Evolutionary conservation across 495 filamentous ascomycete species (phyloP).

Genomic region (Xylaria curta): DNA sequence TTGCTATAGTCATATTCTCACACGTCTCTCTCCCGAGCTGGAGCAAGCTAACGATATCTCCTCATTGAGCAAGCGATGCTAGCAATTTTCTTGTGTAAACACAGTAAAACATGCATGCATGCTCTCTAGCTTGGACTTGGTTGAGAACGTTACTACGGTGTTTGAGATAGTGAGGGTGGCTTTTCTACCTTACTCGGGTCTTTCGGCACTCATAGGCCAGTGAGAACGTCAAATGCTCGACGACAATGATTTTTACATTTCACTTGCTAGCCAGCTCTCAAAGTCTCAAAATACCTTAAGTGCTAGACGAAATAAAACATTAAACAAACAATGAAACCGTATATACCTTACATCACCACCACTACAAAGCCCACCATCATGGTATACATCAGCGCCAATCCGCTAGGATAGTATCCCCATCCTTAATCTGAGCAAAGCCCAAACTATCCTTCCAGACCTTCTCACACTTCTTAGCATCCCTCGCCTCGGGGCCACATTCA

Average conservation of each 20-base stretch:
- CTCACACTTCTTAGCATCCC: constrained; percentile 44
- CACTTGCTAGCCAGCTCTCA: background rate
- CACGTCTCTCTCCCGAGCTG: background rate
- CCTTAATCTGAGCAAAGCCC: constrained; percentile 41
- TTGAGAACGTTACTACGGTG: background rate
- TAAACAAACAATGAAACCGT: background rate
- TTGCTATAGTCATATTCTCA: background rate
- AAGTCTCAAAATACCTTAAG: background rate
- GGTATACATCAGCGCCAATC: constrained; percentile 39
- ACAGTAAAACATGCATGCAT: background rate
- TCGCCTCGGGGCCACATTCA: constrained; percentile 41
- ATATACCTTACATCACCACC: background rate
- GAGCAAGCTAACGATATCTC: background rate
- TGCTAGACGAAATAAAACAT: background rate
- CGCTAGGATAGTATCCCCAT: constrained; percentile 45
- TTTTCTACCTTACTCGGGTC: too few species aligned
- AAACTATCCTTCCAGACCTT: constrained; percentile 45
- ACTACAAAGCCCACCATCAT: background rate
- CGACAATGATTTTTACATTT: background rate
- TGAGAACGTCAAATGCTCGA: background rate
- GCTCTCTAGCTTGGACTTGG: background rate
- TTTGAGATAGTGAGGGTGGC: background rate
- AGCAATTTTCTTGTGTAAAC: background rate
- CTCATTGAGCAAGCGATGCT: background rate
- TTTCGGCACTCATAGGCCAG: too few species aligned